Conservation (phyloP, 305 asterid genomes). For the Plantago lanceolata region DNA sequence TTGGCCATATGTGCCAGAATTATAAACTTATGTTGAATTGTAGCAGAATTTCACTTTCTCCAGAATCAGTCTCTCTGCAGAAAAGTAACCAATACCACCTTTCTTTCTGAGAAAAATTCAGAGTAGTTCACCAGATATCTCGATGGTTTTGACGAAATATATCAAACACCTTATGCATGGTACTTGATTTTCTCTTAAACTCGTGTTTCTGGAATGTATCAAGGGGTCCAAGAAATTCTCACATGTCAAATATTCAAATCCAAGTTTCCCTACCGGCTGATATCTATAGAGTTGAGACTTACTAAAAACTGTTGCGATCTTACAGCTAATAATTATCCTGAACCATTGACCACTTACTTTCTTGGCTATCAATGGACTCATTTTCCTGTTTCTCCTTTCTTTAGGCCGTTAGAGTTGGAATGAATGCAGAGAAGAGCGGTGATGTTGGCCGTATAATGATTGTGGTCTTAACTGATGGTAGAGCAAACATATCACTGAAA, state of each 20-base stretch:
- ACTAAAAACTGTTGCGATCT: background rate
- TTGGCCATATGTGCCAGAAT: conserved; percentile 1
- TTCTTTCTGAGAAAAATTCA: background rate
- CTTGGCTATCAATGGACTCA: background rate
- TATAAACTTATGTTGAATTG: background rate
- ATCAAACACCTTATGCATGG: background rate
- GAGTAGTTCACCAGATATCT: background rate
- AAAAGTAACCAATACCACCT: background rate
- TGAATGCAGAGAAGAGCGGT: conserved; percentile 97
- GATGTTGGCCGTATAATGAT: conserved; percentile 98
- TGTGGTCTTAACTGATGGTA: conserved; percentile 93
- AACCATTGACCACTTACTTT: background rate
- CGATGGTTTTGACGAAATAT: background rate
- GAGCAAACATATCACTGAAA: conserved; percentile 95
- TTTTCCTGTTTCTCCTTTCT: background rate
- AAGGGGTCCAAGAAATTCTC: background rate
- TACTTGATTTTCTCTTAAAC: conserved; percentile 1
- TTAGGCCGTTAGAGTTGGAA: conserved; percentile 96
- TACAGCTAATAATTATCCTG: background rate
- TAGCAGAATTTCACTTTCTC: background rate
- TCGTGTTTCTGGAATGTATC: background rate
- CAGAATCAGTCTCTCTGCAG: background rate
- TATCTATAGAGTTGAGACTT: background rate
- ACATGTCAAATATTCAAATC: background rate
- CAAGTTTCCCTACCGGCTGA: background rate